Evolutionary conservation across 257 asterid genomes (phyloP).

Genomic region (Nicotiana sylvestris): DNA sequence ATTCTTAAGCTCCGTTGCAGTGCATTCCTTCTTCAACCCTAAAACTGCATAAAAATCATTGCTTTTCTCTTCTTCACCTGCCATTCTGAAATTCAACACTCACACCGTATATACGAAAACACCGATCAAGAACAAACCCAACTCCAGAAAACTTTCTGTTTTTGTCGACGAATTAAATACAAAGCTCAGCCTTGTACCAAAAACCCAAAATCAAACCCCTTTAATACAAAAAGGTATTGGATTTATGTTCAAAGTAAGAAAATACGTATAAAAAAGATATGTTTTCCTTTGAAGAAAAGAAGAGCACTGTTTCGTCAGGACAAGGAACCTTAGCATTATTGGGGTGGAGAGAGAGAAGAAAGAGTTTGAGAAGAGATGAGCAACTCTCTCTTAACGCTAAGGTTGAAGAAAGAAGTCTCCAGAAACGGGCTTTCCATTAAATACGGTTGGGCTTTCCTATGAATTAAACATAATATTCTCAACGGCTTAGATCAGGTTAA

Average conservation of each 20-base stretch:
- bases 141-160: constrained; percentile 1
- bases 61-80: constrained; percentile 37
- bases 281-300: constrained; percentile 7
- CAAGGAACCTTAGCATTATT: constrained; percentile 24
- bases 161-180: constrained; percentile 46
- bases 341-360: not conserved
- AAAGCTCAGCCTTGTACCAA: not conserved
- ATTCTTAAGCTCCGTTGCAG: constrained; percentile 49
- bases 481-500: not conserved
- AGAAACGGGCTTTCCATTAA: constrained; percentile 36
- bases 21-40: constrained; percentile 75
- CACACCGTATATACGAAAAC: not conserved
- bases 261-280: no score
- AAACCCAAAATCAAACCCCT: not conserved
- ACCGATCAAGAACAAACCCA: not conserved
- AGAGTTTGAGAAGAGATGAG: constrained; percentile 6
- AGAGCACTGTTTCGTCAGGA: not conserved
- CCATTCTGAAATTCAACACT: constrained; percentile 33
- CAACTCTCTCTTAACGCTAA: constrained; percentile 17
- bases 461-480: not conserved
- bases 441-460: not conserved
- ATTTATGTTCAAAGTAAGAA: not conserved
- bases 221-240: constrained; percentile 7
- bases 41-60: constrained; percentile 59
- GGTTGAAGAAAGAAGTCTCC: constrained; percentile 40